Evolutionary conservation across 352 stramenopile genomes (phyloP), one percentile per base, ranked within the genome.

Genomic region (Thalassiosira hispida): DNA sequence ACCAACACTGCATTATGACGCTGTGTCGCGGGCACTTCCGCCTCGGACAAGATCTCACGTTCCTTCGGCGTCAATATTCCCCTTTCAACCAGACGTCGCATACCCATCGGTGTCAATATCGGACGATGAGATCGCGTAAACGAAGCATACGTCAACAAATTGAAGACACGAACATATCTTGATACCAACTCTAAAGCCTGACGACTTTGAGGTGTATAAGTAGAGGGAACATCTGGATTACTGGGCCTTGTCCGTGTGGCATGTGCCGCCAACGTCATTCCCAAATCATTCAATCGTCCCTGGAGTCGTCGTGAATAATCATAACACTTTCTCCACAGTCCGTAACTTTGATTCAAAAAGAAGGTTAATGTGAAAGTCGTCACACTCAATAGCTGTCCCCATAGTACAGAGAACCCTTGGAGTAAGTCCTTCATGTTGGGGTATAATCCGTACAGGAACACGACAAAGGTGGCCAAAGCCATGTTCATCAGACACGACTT

Each of bases 331-430:
- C 87, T 74, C 90, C 90, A 95, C 1, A 95, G 67, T n/a, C 81
- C 81, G 66, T 95, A 95, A 42, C 79, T 87, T 57, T 94, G 86
- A 83, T 94, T 95, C 9, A 94, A 73, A 77, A 95, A 95, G 74
- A 95, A 95, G 1, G 90, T 95, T 8, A 94, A 55, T 0, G 89
- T 94, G 77, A 95, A 95, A 6, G 88, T 93, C 2, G 88, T 94
- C 0, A 94, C 87, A 49, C 74, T 88, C 0, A 94, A 64, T 9
- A 94, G 60, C 56, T 92, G 86, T 61, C 82, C 86, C 88, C 88
- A 93, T 2, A 93, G 65, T 20, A 89, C 90, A 33, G 66, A 75
- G 71, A 94, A 93, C 6, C 88, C 87, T 22, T 75, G 66, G 0
- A 93, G 64, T 61, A 79, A 18, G 31, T 83, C 78, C 23, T 85